Conservation (phyloP, 164 flowering plant genomes). For the Chimonanthus salicifolius region DNA sequence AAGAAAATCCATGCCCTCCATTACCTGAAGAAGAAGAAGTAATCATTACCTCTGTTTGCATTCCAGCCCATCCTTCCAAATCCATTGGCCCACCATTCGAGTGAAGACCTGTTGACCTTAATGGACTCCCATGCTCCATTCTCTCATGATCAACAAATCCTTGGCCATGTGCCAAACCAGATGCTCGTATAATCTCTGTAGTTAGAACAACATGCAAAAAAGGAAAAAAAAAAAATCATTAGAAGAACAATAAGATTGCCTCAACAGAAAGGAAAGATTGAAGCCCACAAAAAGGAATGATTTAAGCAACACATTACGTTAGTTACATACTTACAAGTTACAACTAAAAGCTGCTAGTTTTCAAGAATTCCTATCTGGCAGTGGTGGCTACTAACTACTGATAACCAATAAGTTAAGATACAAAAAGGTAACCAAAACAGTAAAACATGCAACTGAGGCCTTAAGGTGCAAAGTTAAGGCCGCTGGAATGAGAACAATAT, state of each 20-base stretch:
- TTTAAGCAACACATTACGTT: too few species aligned
- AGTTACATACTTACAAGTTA: neutral
- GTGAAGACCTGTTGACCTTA: constrained; percentile 42
- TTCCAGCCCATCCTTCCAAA: constrained; percentile 52
- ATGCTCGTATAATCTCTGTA: constrained; percentile 66
- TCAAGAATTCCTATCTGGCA: neutral
- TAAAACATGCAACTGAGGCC: neutral
- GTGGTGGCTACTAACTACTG: neutral
- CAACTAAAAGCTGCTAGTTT: neutral
- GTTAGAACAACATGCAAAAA: neutral
- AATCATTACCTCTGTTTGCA: constrained; percentile 54
- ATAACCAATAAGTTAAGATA: neutral
- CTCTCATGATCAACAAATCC: constrained; percentile 58
- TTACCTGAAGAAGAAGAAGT: too few species aligned
- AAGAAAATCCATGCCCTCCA: too few species aligned
- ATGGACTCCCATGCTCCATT: constrained; percentile 55
- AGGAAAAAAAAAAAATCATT: neutral
- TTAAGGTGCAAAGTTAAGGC: neutral
- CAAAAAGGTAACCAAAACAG: too few species aligned
- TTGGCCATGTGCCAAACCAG: constrained; percentile 41
- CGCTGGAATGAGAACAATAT: neutral
- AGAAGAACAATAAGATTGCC: neutral
- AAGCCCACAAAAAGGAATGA: neutral
- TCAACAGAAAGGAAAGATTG: neutral
- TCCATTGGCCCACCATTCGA: constrained; percentile 62